Evolutionary conservation across 345 rosid genomes (phyloP).

Genomic region (Acer saccharum): DNA sequence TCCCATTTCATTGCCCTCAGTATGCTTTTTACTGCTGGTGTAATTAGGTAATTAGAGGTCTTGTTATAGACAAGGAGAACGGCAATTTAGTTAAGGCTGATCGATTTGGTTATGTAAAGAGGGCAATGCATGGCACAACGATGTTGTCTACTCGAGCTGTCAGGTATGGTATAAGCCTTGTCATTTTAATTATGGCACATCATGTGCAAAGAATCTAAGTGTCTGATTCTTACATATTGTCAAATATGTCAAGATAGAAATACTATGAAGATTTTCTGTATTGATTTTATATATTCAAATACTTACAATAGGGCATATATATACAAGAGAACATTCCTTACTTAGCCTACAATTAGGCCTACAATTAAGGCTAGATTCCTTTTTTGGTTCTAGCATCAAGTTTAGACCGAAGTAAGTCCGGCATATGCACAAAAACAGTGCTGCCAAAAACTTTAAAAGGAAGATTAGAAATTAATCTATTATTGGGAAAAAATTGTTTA

Average conservation of each 20-base stretch:
- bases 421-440: too few relatives aligned
- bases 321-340: too few relatives aligned
- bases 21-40: conserved; percentile 14
- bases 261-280: neutral
- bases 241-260: neutral
- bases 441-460: too few relatives aligned
- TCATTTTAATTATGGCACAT: conserved; percentile 13
- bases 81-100: conserved; percentile 98
- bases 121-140: conserved; percentile 93
- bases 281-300: too few relatives aligned
- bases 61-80: conserved; percentile 92
- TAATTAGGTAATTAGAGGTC: conserved; percentile 84
- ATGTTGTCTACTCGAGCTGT: conserved; percentile 89
- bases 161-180: conserved; percentile 49
- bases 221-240: neutral
- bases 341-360: too few relatives aligned
- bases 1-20: conserved; percentile 7
- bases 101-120: conserved; percentile 89
- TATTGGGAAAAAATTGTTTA: too few relatives aligned
- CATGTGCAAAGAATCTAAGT: neutral
- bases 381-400: too few relatives aligned
- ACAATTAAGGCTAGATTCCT: too few relatives aligned
- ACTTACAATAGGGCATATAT: too few relatives aligned
- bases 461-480: too few relatives aligned
- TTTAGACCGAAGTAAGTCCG: too few relatives aligned